phyloP scores from a whole-genome alignment of 2,329 filamentous ascomycete genomes.

The Aspergillus sp. region DNA sequence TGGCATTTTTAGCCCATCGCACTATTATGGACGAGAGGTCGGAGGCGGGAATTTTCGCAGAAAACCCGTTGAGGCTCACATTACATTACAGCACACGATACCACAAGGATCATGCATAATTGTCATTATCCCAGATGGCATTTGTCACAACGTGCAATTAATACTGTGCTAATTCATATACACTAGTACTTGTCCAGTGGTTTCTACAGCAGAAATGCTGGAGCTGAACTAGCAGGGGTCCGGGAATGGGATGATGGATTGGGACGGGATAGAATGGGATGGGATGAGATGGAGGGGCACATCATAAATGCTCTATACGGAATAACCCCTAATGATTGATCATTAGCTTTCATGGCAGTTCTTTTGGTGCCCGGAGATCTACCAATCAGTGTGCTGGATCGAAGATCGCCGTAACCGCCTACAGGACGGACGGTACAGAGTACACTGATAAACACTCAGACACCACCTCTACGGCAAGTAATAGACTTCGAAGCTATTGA shows the following conservation, averaged over 20 bases:
- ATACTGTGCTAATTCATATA: not conserved
- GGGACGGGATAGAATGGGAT: not conserved
- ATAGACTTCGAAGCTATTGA: not conserved
- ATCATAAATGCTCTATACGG: no score
- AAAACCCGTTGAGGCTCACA: no score
- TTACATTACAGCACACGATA: not conserved
- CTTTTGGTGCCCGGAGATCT: not conserved
- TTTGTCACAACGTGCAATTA: not conserved
- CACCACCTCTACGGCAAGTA: no score
- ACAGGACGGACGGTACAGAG: no score
- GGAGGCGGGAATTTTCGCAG: no score
- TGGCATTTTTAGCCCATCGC: not conserved
- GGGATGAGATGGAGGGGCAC: no score
- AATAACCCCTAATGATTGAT: not conserved
- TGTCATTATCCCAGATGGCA: not conserved
- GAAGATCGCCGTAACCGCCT: not conserved
- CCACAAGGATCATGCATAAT: not conserved
- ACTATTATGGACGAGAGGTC: not conserved
- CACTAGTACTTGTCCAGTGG: not conserved
- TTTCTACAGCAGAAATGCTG: not conserved
- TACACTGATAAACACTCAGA: no score
- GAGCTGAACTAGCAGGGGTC: no score
- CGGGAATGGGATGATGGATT: no score
- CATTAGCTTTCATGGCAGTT: not conserved
- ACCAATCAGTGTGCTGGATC: not conserved